Evolutionary conservation across 176 grass and related monocot species (phyloP).

Genomic region (Dactylis glomerata): DNA sequence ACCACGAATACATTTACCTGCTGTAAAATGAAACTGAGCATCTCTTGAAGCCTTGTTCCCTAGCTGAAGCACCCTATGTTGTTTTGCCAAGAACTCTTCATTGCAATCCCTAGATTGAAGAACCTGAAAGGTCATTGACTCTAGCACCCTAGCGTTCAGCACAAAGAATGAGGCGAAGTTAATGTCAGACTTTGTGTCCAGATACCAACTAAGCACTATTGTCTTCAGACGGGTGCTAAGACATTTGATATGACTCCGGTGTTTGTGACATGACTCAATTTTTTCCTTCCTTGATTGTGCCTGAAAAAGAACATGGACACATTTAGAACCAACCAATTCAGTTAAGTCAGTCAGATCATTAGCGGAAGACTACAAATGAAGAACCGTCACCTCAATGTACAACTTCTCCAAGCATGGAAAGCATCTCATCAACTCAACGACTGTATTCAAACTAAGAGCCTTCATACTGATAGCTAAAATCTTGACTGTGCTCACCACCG

Average conservation of each 20-base stretch:
- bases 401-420: not conserved
- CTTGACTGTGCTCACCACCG: no score
- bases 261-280: not conserved
- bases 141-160: not conserved
- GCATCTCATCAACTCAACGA: not conserved
- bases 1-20: not conserved
- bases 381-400: not conserved
- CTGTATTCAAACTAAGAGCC: not conserved
- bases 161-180: no score
- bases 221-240: no score
- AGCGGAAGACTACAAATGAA: not conserved
- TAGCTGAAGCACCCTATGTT: not conserved
- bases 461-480: not conserved
- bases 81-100: not conserved
- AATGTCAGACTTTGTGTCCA: no score
- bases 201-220: no score
- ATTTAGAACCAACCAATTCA: not conserved
- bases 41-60: no score
- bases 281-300: no score
- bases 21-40: no score
- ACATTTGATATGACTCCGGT: no score
- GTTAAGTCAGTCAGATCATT: not conserved
- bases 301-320: not conserved
- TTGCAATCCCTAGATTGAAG: not conserved
- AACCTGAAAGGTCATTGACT: not conserved